Evolutionary conservation across 2,329 filamentous ascomycete species (phyloP).

Genomic region (Cladosporium sp.): DNA sequence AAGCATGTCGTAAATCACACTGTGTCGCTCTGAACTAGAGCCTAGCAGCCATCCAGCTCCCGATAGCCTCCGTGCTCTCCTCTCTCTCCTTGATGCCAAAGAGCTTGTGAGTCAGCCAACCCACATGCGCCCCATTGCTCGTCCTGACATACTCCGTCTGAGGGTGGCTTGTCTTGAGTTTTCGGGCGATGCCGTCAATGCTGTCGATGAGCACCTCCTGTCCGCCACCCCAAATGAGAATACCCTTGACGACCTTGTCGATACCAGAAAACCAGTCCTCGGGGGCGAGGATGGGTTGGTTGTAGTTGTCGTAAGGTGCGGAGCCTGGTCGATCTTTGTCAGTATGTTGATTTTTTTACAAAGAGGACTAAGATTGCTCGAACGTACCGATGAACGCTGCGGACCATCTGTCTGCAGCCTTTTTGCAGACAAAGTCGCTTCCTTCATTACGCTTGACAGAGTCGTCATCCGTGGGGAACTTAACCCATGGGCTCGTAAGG

Average conservation of each 20-base stretch:
- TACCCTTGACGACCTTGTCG: conserved; percentile 39
- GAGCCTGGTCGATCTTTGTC: conserved; percentile 9
- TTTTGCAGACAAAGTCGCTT: conserved; percentile 47
- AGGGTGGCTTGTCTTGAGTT: conserved; percentile 40
- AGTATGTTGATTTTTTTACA: neutral
- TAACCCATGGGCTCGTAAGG: conserved; percentile 56
- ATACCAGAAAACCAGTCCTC: conserved; percentile 51
- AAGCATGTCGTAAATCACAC: no score
- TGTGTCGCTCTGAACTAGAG: no score
- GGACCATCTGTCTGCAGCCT: conserved; percentile 43
- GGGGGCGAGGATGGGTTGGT: conserved; percentile 46
- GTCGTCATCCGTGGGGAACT: conserved; percentile 43
- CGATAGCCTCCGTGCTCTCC: conserved; percentile 32
- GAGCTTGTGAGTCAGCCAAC: conserved; percentile 29
- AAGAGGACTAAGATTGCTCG: no score
- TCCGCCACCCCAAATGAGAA: conserved; percentile 51
- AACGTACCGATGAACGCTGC: conserved; percentile 41
- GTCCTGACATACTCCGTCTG: conserved; percentile 28
- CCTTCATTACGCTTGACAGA: conserved; percentile 43
- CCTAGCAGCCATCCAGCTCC: conserved; percentile 36
- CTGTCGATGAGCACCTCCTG: conserved; percentile 55
- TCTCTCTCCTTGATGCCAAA: conserved; percentile 36
- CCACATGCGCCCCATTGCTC: conserved; percentile 35
- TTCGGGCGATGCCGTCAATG: conserved; percentile 47
- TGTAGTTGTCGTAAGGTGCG: conserved; percentile 45